These are phyloP conservation scores for Colletotrichum liriopes DNA, from an alignment of 2,329 filamentous ascomycete species.

Conservation along the genomic window DNA sequence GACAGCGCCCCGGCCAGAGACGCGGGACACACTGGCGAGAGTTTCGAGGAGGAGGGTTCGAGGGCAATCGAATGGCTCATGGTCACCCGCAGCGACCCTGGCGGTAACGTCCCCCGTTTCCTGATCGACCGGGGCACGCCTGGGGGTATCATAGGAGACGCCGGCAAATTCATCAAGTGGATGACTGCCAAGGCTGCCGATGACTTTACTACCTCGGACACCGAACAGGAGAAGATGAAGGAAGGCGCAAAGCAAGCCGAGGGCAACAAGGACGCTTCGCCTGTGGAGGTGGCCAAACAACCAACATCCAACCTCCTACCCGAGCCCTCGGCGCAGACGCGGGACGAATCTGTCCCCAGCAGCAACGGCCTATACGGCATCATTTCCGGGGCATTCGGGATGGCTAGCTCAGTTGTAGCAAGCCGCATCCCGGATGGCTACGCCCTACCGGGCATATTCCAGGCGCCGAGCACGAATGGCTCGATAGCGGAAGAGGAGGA, in stretches of 20 bases:
- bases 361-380: constrained; percentile 70
- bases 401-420: constrained; percentile 64
- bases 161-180: constrained; percentile 88
- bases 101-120: constrained; percentile 89
- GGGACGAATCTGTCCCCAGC: constrained; percentile 54
- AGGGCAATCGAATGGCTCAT: constrained; percentile 87
- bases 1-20: constrained; percentile 41
- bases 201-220: constrained; percentile 50
- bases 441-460: constrained; percentile 48
- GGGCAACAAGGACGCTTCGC: constrained; percentile 48
- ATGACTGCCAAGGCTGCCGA: constrained; percentile 59
- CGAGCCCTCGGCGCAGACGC: constrained; percentile 38
- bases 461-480: constrained; percentile 47
- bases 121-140: constrained; percentile 94
- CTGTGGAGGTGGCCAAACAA: constrained; percentile 47
- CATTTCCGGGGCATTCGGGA: constrained; percentile 67
- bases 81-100: constrained; percentile 91
- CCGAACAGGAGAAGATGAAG: constrained; percentile 39
- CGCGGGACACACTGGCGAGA: constrained; percentile 46
- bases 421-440: constrained; percentile 53
- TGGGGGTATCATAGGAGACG: constrained; percentile 83
- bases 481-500: constrained; percentile 51
- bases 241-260: constrained; percentile 50
- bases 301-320: constrained; percentile 52
- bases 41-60: constrained; percentile 50